Evolutionary conservation across 345 rosid genomes (phyloP).

Genomic region (Aquilaria sinensis): DNA sequence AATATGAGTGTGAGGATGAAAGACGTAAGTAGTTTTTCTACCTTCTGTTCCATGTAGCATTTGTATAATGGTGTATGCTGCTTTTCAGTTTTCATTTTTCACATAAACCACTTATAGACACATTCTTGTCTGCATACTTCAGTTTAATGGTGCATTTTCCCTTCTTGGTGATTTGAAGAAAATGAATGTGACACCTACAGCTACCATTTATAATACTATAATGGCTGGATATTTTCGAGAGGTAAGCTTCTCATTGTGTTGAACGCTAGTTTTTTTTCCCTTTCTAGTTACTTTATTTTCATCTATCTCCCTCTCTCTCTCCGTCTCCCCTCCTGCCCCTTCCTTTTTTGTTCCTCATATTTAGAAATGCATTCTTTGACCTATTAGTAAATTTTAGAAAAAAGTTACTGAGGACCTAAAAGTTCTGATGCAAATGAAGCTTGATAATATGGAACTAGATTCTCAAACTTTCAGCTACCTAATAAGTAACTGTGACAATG

Average conservation of each 20-base stretch:
- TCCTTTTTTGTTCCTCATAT: slow-evolving; percentile 2
- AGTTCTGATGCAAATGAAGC: slow-evolving; percentile 68
- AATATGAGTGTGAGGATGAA: slow-evolving; percentile 54
- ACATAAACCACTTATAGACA: neutral
- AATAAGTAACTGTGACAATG: slow-evolving; percentile 45
- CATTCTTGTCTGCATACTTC: slow-evolving; percentile 15
- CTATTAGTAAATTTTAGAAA: slow-evolving; percentile 37
- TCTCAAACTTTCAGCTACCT: slow-evolving; percentile 61
- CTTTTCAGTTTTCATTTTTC: neutral
- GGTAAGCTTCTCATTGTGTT: slow-evolving; percentile 31
- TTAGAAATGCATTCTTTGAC: slow-evolving; percentile 3
- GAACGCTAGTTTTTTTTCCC: slow-evolving; percentile 7
- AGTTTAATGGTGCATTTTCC: slow-evolving; percentile 73
- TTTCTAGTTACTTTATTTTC: slow-evolving; percentile 1
- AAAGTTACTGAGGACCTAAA: slow-evolving; percentile 33
- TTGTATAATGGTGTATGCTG: slow-evolving; percentile 3
- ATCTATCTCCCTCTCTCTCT: neutral
- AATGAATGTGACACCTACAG: slow-evolving; percentile 44
- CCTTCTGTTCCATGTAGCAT: slow-evolving; percentile 4
- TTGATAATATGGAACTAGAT: slow-evolving; percentile 67
- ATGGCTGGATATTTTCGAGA: slow-evolving; percentile 75
- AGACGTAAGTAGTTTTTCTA: slow-evolving; percentile 57
- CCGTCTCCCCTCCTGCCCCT: neutral
- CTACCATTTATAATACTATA: slow-evolving; percentile 69
- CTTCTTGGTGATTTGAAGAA: slow-evolving; percentile 61